Base-by-base conservation (phyloP, 805 yeast species). In the Metschnikowia similis region DNA sequence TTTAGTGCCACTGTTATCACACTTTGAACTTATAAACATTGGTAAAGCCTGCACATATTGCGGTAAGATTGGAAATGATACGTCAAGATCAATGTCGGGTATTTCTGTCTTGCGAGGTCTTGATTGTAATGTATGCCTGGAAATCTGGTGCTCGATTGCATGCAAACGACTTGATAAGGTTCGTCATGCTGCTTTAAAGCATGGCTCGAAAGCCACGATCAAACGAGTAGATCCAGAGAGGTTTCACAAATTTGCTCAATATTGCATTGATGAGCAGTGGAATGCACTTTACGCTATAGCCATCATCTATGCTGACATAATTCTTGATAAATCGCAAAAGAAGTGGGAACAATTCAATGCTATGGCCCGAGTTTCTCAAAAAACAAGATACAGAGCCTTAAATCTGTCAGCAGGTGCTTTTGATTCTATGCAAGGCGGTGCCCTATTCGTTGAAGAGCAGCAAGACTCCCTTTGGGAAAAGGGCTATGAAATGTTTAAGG, bases 11-110 rank as follows among this genome's bases (percentile, higher is more conserved):
- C 88, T 86, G 2, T 70, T 87, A 53, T 89, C 85, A 13, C 81
- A 83, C 56, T 67, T 82, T 41, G 74, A 79, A 35, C 66, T 86
- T 50, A 79, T 86, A 56, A 71, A 77, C 41, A 61, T 65, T 17
- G 87, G 90, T 0, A 80, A 79, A 56, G 87, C 88, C 3, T 88
- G 96, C 64, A 72, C 88, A 1, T 76, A 78, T 60, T 88, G 96
- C 70, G 89, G 90, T 0, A 75, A 76, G 41, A 67, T 83, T 1
- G 66, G 83, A 35, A 68, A 65, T 35, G 57, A 65, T 9, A 47
- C 65, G 1, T 54, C 61, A 2, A 60, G 63, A 16, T 57, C 62
- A 7, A 56, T 58, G 29, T 56, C 65, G 50, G 66, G 70, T 2
- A 53, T 59, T 4, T 56, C 67, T 3, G 59, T 72, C 8, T 62